Conservation (phyloP, 2,329 filamentous ascomycete genomes). For the Albophoma yamanashiensis region DNA sequence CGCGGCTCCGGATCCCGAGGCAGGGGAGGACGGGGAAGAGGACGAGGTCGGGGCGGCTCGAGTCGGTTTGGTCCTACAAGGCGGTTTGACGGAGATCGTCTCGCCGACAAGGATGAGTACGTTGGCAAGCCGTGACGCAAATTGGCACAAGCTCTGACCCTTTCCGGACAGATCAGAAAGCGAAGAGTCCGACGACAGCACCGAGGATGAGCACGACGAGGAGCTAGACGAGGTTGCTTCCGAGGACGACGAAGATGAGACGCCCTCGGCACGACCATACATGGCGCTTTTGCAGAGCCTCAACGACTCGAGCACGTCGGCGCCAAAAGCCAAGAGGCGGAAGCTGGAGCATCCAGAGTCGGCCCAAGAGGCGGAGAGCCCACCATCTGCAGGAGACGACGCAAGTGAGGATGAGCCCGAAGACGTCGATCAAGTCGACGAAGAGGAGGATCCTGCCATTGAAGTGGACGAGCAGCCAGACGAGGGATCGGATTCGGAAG, state of each 20-base stretch:
- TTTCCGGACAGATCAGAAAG: not conserved
- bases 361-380: conserved; percentile 9
- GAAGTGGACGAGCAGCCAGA: conserved; percentile 15
- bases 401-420: conserved; percentile 26
- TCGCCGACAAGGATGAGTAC: conserved; percentile 26
- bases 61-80: conserved; percentile 26
- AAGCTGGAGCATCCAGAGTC: conserved; percentile 35
- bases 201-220: conserved; percentile 23
- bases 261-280: conserved; percentile 38
- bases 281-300: conserved; percentile 48
- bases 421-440: conserved; percentile 13
- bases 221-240: conserved; percentile 25
- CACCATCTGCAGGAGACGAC: conserved; percentile 19
- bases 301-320: conserved; percentile 24
- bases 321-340: conserved; percentile 42
- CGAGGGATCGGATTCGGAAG: conserved; percentile 32
- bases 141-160: not conserved
- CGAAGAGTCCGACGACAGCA: conserved; percentile 14
- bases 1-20: conserved; percentile 19
- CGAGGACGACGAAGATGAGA: conserved; percentile 34
- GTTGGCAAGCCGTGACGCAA: conserved; percentile 2
- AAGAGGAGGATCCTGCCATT: conserved; percentile 7
- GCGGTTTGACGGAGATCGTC: conserved; percentile 23
- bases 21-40: conserved; percentile 10
- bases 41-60: conserved; percentile 18